Evolutionary conservation across 805 yeast species (phyloP), one percentile per base, ranked within the genome.

Genomic region (Pichia scutulata): DNA sequence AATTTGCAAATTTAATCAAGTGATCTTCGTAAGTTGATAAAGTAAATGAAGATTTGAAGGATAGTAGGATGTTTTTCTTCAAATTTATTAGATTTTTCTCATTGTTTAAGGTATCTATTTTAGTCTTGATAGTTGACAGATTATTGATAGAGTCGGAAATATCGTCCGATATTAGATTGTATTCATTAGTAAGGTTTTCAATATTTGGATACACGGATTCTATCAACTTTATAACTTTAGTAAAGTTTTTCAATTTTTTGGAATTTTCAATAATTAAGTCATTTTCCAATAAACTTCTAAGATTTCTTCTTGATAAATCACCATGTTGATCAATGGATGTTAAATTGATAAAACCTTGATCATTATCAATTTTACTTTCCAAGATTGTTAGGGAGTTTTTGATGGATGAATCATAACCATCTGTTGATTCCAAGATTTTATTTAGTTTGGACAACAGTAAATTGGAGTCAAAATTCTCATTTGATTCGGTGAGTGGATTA

Each of bases 21-120:
- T 78, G 84, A 43, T 80, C 82, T 57, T 92, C 97, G 50, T 79
- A 77, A 53, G 83, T 90, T 42, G 76, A 76, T 42, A 92, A 64
- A 0, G 90, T 78, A 60, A 86, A 88, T 50, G 77, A 77, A 4
- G 74, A 71, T 54, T 81, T 80, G 56, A 85, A 78, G 26, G 75
- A 72, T 0, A 65, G 57, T 40, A 86, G 64, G 1, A 86, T 59
- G 37, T 71, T 64, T 59, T 77, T 81, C 57, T 83, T 80, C 45
- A 83, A 52, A n/a, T 59, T 60, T 26, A 75, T 49, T n/a, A 65
- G 44, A 19, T 62, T 63, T 47, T 68, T 68, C 33, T 72, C 62
- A 8, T 60, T 50, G 44, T 61, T 64, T 39, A 74, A 58, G 2
- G 47, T 46, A 1, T 47, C 50, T 5, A 65, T 57, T 21, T 53